phyloP scores from a whole-genome alignment of 768 basidiomycete genomes.

The Macrolepiota fuliginosa region DNA sequence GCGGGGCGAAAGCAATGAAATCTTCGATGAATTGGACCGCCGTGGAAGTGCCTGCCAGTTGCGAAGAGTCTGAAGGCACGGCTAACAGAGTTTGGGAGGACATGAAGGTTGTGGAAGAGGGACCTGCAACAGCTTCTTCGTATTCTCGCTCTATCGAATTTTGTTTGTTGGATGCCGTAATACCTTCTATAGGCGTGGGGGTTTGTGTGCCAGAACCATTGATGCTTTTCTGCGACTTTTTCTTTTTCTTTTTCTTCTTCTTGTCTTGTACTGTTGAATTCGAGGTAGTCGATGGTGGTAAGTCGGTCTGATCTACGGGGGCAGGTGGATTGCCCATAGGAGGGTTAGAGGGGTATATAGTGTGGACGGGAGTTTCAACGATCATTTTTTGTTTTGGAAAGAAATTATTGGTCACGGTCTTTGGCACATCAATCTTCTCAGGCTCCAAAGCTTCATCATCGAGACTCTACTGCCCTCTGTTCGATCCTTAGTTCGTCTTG shows the following conservation, averaged over 20 bases:
- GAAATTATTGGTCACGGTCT: too few species aligned
- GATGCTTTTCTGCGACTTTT: not conserved
- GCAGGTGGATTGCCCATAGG: not conserved
- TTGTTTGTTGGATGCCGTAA: not conserved
- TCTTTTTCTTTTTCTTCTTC: slow-evolving; percentile 5
- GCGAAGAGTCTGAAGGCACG: not conserved
- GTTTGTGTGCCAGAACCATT: not conserved
- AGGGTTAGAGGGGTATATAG: too few species aligned
- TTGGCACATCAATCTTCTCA: too few species aligned
- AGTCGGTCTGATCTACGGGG: not conserved
- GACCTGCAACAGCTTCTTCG: not conserved
- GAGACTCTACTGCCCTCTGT: too few species aligned
- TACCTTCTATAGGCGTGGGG: slow-evolving; percentile 38
- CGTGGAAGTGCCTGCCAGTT: not conserved
- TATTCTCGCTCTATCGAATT: not conserved
- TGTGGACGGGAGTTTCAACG: too few species aligned
- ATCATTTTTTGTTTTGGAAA: too few species aligned
- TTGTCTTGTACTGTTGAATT: not conserved
- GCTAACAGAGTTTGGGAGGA: too few species aligned
- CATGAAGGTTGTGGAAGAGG: not conserved
- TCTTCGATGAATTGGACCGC: not conserved
- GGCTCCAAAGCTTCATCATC: too few species aligned
- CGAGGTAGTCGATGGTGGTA: not conserved
- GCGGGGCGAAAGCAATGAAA: not conserved
- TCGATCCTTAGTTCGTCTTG: too few species aligned